Evolutionary conservation across 441 rosid genomes (phyloP), one percentile per base, ranked within the genome.

Genomic region (Omphalea diandra): DNA sequence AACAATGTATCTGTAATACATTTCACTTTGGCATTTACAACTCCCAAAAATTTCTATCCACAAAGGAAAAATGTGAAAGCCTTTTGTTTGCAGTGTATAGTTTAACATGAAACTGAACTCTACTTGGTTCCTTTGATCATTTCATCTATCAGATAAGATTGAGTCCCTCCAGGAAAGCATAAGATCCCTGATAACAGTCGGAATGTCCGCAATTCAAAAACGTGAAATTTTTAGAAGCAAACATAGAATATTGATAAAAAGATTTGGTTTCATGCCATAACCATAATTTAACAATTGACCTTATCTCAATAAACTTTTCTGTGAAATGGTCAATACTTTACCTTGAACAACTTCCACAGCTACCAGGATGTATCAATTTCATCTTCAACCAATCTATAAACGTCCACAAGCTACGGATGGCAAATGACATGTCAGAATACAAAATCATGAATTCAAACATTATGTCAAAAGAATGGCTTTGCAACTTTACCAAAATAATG

Each of bases 111-210:
- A 56, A 56, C 33, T 40, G 41, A 32, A 43, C 12, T 46, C n/a
- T 54, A 8, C 15, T 14, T 44, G 26, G 26, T 35, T 4, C 27
- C n/a, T 41, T 14, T 27, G 31, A 3, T 33, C 8, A 18, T 3
- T 24, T 83, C 79, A 87, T 74, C 90, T 85, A 72, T 85, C 90
- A 0, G 87, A 88, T 54, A 94, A 73, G 52, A 91, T 73, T 2
- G 95, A 84, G 76, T 87, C 88, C 40, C 88, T 87, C 98, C 98
- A 91, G 33, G 90, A 88, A 69, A 91, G 84, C 80, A 86, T 75
- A 36, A 89, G 73, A 76, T 91, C 96, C 47, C 96, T 86, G 33
- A 88, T 75, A 18, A 89, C 83, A 50, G 78, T 81, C 0, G 98
- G 98, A 31, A 93, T 40, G 75, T 91, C 98, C 91, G 86, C 83